Base-by-base conservation (phyloP, 2,329 filamentous ascomycete genomes). In the Colletotrichum lini region DNA sequence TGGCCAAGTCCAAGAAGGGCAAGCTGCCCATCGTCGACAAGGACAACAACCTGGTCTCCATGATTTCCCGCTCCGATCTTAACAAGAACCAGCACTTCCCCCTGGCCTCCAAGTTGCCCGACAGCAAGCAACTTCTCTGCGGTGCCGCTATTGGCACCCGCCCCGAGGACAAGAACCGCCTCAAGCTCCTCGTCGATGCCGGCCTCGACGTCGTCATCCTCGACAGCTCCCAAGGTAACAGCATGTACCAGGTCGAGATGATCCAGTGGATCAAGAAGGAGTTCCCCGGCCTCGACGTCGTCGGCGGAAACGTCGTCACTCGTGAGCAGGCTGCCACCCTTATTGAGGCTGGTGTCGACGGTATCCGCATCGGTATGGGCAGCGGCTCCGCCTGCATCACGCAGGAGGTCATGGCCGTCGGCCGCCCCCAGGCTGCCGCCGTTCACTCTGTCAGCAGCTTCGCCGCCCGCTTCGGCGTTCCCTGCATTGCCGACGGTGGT, bases 21-120 rank as follows among this genome's bases (percentile, higher is more conserved):
- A 98, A 98, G 88, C 91, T 98, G 71, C 95, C 95, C 73, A 97
- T 98, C 73, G 92, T 98, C 60, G 95, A 98, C 83, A 87, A 90
- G 79, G 85, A 91, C 62, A 92, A 92, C 80, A 97, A 97, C 85
- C 89, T 98, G 59, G 91, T 98, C 73, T 98, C 96, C 76, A 93
- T 97, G 87, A 92, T 98, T 81, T 95, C 94, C 74, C 91, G 96
- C 78, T 98, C 95, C 78, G 96, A 99, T 84, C 86, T 99, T 84
- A 98, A 95, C 88, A 99, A 99, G 90, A 99, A 99, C 87, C 90
- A 98, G 73, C 92, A 98, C 86, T 99, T 97, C 85, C 96, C 96
- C 45, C 89, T 98, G 73, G 95, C 96, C 58, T 98, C 96, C 65
- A 99, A 99, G 88, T 91, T 98, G 49, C 94, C 95, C 69, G 91